Conservation (phyloP, 306 rosid genomes). For the Gastrolobium villosum region DNA sequence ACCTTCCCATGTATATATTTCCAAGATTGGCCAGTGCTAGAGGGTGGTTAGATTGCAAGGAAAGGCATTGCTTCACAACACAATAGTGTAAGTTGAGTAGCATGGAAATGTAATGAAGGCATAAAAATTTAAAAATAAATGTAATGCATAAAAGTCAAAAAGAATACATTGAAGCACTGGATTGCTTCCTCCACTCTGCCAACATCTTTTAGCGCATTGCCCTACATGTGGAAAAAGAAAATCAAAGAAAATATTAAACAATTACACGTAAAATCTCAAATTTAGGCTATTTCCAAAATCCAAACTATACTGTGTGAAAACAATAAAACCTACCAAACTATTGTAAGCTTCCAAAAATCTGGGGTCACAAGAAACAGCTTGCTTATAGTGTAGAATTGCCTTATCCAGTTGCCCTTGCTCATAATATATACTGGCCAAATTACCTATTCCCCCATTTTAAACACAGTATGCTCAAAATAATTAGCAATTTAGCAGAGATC, state of each 20-base stretch:
- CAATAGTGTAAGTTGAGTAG: constrained; percentile 43
- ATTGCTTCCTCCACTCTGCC: constrained; percentile 86
- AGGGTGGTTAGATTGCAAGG: constrained; percentile 93
- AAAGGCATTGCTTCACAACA: constrained; percentile 89
- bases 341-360: constrained; percentile 88
- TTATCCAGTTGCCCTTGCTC: constrained; percentile 82
- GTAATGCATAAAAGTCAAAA: background rate
- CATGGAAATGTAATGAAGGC: background rate
- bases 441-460: constrained; percentile 57
- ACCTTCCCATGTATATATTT: constrained; percentile 98
- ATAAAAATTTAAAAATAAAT: constrained; percentile 4
- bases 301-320: background rate
- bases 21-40: constrained; percentile 98
- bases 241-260: background rate
- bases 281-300: background rate
- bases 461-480: background rate
- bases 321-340: constrained; percentile 68
- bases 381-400: constrained; percentile 84
- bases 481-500: background rate
- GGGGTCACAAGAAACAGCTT: constrained; percentile 76
- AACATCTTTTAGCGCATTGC: constrained; percentile 80
- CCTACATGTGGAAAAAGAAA: constrained; percentile 65
- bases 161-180: constrained; percentile 74
- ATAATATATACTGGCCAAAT: constrained; percentile 77
- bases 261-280: background rate